Base-by-base conservation (phyloP, 257 asterid species). In the Rubia yunnanensis region DNA sequence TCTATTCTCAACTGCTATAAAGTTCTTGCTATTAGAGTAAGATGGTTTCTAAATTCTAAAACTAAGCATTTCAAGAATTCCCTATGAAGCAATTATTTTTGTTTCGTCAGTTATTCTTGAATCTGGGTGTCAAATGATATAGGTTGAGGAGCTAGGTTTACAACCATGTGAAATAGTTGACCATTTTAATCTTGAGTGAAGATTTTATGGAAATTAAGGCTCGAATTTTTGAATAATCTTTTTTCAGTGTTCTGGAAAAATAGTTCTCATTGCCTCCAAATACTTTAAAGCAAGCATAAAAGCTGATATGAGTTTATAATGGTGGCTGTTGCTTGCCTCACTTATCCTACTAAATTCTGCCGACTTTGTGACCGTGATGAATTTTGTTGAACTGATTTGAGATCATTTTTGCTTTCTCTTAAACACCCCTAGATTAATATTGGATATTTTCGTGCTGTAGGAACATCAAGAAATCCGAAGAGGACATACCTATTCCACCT, bases 401-500 rank as follows among this genome's bases (percentile, higher is more conserved):
- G 10, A 14, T 63, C n/a, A 41, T 17, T 54, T 64, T 57, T 55
- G 34, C 63, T 64, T 15, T 2, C 68, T 26, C 28, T 4, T 54
- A 52, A 57, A 11, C 44, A 23, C 20, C 31, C 46, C 7, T 3
- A 48, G 52, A 30, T 24, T 44, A 46, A 63, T 13, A 34, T 49
- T 68, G 61, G 31, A 7, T 60, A 38, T 23, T 57, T 26, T 67
- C 60, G n/a, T 63, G 39, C 72, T 50, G 68, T 84, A 94, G 99
- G 96, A 88, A 78, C 76, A 80, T 88, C 79, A 86, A 85, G 75
- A 84, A 79, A 74, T 88, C 96, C 1, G 97, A 88, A 65, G 96
- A 90, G 68, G 96, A 90, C 63, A 73, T 90, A 76, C 97, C 96
- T 48, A 88, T 92, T 62, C 97, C 99, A 35, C 96, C 97, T 56